A percentile compares a stretch with the other conserved stretches of the same genome.
These are phyloP conservation scores for Neurospora sp. DNA, from an alignment of 495 filamentous ascomycete species.

Conservation along the genomic window DNA sequence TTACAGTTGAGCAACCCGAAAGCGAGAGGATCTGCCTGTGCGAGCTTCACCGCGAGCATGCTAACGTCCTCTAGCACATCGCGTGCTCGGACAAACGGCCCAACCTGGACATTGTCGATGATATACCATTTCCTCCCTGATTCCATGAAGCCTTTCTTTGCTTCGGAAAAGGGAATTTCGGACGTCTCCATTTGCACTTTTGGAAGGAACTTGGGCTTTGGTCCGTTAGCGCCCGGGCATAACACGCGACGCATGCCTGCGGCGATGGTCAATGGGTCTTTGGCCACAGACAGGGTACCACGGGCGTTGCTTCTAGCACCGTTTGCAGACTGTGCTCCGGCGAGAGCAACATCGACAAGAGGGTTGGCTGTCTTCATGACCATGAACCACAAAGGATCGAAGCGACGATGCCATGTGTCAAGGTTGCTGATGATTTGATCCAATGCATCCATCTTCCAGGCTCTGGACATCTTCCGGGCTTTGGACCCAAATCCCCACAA, in stretches of 20 bases:
- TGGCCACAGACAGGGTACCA: no score
- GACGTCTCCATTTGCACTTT: no score
- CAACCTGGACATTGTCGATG: slow-evolving; percentile 17
- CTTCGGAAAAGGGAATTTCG: no score
- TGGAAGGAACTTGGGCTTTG: no score
- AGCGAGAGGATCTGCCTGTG: not conserved
- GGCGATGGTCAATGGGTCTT: no score
- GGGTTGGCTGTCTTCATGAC: slow-evolving; percentile 23
- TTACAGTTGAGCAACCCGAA: not conserved
- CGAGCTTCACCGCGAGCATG: slow-evolving; percentile 31
- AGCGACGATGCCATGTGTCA: slow-evolving; percentile 30
- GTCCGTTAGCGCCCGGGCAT: no score
- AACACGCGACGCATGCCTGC: no score
- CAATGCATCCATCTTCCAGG: no score
- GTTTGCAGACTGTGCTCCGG: not conserved
- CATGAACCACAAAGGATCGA: slow-evolving; percentile 32
- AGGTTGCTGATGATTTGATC: slow-evolving; percentile 25
- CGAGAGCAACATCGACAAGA: slow-evolving; percentile 17
- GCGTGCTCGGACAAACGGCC: not conserved
- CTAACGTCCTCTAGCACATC: slow-evolving; percentile 24
- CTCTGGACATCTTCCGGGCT: no score
- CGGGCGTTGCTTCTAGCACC: no score
- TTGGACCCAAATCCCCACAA: no score
- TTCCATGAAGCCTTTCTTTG: no score
- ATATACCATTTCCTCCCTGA: slow-evolving; percentile 4